Conservation (phyloP, 1,284 basidiomycete species). For the Tausonia pullulans region DNA sequence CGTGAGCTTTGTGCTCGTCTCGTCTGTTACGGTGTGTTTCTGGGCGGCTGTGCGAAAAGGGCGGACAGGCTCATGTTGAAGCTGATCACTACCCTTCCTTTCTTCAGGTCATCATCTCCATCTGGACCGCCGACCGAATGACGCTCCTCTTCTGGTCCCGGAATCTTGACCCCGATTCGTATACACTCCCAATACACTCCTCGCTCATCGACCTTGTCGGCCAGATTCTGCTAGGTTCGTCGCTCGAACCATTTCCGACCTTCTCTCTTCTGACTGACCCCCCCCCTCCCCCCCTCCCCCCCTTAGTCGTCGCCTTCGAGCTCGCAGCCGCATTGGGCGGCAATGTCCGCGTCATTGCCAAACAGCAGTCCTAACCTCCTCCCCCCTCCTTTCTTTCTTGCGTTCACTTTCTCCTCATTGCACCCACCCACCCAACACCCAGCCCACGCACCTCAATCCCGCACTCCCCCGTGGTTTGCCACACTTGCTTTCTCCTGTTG, state of each 20-base stretch:
- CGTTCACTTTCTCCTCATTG: too few species aligned
- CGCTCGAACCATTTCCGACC: not conserved
- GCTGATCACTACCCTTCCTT: not conserved
- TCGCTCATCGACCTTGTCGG: slow-evolving; percentile 85
- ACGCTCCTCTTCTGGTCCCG: slow-evolving; percentile 73
- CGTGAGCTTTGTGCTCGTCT: slow-evolving; percentile 50
- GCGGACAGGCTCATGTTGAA: not conserved
- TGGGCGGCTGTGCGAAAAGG: not conserved
- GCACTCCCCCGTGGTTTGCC: too few species aligned
- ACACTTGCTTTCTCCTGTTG: too few species aligned
- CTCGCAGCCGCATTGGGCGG: slow-evolving; percentile 32
- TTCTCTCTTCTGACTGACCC: not conserved
- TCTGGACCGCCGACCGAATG: slow-evolving; percentile 54
- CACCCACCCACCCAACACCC: too few species aligned
- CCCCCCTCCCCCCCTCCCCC: not conserved
- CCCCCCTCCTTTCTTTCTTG: too few species aligned
- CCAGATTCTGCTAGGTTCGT: slow-evolving; percentile 54
- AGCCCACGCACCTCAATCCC: too few species aligned
- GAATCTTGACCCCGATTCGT: slow-evolving; percentile 81
- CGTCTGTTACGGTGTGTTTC: slow-evolving; percentile 57
- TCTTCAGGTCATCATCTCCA: slow-evolving; percentile 53
- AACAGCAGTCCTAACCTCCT: too few species aligned
- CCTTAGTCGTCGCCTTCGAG: slow-evolving; percentile 34
- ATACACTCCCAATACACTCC: slow-evolving; percentile 83
- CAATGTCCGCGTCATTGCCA: slow-evolving; percentile 22